These are phyloP conservation scores for Tetrahymena elliotti DNA, from an alignment of 73 alveolate genomes.

Conservation along the genomic window DNA sequence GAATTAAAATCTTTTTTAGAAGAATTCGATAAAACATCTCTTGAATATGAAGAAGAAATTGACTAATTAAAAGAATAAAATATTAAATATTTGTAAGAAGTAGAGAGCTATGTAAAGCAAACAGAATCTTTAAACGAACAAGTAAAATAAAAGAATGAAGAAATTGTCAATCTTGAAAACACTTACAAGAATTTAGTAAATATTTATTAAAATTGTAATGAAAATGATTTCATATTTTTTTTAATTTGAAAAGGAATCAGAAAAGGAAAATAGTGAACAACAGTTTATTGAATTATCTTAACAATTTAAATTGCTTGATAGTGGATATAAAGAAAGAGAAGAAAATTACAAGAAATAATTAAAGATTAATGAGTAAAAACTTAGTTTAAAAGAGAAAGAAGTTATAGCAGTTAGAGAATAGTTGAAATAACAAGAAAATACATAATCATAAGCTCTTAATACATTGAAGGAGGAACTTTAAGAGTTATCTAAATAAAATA, in stretches of 20 bases:
- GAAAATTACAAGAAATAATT: conserved; percentile 10
- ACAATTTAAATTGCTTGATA: background rate
- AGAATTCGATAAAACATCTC: conserved; percentile 40
- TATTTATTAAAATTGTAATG: background rate
- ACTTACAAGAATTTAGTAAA: conserved; percentile 1
- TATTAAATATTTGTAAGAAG: background rate
- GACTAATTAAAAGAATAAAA: conserved; percentile 12
- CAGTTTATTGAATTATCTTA: conserved; percentile 1
- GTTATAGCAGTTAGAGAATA: conserved; percentile 1
- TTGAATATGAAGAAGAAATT: conserved; percentile 42
- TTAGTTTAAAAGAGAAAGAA: conserved; percentile 15
- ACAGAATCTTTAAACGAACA: background rate
- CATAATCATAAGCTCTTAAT: conserved; percentile 1
- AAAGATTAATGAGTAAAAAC: background rate
- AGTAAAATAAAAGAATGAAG: conserved; percentile 4
- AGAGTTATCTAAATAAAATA: background rate
- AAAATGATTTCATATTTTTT: background rate
- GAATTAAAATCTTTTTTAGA: conserved; percentile 48
- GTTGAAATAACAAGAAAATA: background rate
- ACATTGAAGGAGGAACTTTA: conserved; percentile 3
- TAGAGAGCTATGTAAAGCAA: background rate
- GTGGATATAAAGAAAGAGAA: conserved; percentile 12
- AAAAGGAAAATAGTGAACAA: background rate
- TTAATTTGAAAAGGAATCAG: background rate
- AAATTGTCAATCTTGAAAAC: conserved; percentile 7